Conservation (phyloP, 768 basidiomycete genomes). For the Lactarius pseudohatsudake region DNA sequence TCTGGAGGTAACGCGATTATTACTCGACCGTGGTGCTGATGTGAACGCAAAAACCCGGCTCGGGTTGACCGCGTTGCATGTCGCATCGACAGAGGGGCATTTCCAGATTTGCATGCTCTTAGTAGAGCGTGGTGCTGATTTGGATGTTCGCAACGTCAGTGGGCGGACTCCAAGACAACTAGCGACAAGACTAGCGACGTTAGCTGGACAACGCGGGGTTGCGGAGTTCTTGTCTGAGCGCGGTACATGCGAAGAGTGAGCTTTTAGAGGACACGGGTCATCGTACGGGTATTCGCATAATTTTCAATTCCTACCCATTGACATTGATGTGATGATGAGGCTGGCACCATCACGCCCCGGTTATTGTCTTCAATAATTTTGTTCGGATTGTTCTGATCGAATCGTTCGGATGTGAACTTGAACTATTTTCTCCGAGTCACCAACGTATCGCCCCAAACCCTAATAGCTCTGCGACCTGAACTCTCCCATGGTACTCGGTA, state of each 20-base stretch:
- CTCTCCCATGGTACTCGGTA: no score
- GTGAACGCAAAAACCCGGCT: neutral
- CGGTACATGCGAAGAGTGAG: neutral
- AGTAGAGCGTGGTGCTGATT: neutral
- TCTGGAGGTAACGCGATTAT: neutral
- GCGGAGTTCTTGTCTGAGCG: neutral
- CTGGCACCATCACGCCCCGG: no score
- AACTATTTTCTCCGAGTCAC: no score
- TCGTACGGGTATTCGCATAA: no score
- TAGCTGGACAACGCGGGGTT: neutral
- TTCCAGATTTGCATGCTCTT: neutral
- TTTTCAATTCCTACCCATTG: no score
- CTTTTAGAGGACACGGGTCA: no score
- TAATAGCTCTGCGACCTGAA: no score
- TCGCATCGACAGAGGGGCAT: neutral
- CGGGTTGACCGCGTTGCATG: neutral
- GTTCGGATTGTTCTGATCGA: no score
- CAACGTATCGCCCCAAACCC: no score
- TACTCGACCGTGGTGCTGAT: constrained; percentile 6
- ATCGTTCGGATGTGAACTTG: no score
- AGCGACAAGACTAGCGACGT: neutral
- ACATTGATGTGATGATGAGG: no score
- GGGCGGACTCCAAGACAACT: neutral
- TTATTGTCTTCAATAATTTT: no score
- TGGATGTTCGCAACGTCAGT: neutral